A percentile compares a stretch with the other conserved stretches of the same genome.
phyloP scores from a whole-genome alignment of 352 stramenopile genomes.

The Thalassiosira exigua region DNA sequence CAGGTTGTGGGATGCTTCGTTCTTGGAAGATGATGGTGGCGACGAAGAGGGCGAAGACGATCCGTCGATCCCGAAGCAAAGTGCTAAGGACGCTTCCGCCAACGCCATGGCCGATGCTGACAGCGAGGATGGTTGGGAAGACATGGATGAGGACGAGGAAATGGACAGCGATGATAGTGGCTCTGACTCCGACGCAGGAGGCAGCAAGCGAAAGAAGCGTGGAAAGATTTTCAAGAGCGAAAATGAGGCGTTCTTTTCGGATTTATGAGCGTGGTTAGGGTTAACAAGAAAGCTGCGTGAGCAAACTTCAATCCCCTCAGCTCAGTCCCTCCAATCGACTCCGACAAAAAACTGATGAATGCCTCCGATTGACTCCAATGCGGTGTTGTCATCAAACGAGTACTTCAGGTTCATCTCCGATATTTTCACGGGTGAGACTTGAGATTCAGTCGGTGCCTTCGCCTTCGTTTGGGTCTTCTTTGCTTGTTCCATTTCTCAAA shows the following conservation, averaged over 20 bases:
- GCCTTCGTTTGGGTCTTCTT: too few species aligned
- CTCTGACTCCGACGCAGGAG: constrained; percentile 45
- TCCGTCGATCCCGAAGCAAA: background rate
- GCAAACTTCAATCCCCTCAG: too few species aligned
- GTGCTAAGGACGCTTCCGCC: background rate
- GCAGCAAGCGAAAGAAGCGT: constrained; percentile 60
- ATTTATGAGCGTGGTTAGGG: constrained; percentile 74
- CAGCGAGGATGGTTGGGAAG: constrained; percentile 67
- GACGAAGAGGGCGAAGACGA: constrained; percentile 74
- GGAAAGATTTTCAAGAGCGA: constrained; percentile 80
- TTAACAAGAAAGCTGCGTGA: too few species aligned
- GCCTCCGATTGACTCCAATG: too few species aligned
- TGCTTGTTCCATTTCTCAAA: too few species aligned
- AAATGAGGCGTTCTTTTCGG: constrained; percentile 85
- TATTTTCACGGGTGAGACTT: too few species aligned
- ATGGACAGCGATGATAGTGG: constrained; percentile 58
- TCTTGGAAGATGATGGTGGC: constrained; percentile 91
- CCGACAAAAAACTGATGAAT: too few species aligned
- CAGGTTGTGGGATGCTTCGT: constrained; percentile 94
- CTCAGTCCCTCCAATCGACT: too few species aligned
- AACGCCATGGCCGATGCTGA: constrained; percentile 29
- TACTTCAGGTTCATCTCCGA: too few species aligned
- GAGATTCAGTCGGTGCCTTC: too few species aligned
- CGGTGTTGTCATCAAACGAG: too few species aligned
- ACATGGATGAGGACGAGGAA: constrained; percentile 67